Conservation (phyloP, 1,284 basidiomycete species). For the Pseudozyma sp. region DNA sequence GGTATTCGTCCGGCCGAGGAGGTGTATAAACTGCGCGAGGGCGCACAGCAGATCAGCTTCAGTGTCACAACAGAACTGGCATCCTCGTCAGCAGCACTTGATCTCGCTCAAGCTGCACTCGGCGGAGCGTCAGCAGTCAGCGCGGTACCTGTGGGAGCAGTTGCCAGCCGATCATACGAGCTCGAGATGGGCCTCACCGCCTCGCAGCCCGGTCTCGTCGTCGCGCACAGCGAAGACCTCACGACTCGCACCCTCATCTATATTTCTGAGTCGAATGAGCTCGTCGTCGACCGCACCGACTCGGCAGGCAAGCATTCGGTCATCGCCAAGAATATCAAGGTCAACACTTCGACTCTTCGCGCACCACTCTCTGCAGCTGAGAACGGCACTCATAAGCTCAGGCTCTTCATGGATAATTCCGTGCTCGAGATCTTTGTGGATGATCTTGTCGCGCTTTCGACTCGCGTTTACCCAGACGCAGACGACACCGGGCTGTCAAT, state of each 20-base stretch:
- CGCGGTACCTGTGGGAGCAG: constrained; percentile 6
- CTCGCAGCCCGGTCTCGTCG: constrained; percentile 23
- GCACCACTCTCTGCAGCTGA: constrained; percentile 6
- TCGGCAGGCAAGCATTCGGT: constrained; percentile 27
- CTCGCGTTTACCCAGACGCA: constrained; percentile 52
- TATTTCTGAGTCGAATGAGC: constrained; percentile 9
- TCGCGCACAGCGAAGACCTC: constrained; percentile 41
- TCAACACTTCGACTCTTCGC: constrained; percentile 35
- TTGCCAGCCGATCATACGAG: constrained; percentile 31
- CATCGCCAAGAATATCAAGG: constrained; percentile 27
- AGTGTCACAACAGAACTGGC: too few species aligned
- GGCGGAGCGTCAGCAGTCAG: neutral
- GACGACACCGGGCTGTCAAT: constrained; percentile 26
- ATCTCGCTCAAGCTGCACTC: constrained; percentile 4
- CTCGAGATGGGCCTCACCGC: constrained; percentile 25
- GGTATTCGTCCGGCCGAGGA: constrained; percentile 40
- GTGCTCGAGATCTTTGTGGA: constrained; percentile 60
- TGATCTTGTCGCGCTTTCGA: constrained; percentile 46
- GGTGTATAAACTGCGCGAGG: constrained; percentile 32
- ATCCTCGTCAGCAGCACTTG: neutral
- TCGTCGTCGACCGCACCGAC: constrained; percentile 41
- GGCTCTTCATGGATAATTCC: constrained; percentile 55
- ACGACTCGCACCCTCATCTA: constrained; percentile 34
- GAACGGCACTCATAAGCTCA: constrained; percentile 19
- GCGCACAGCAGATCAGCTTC: constrained; percentile 15